A percentile compares a stretch with the other conserved stretches of the same genome.
Conservation (phyloP, 306 rosid genomes). For the Castanospermum australe region DNA sequence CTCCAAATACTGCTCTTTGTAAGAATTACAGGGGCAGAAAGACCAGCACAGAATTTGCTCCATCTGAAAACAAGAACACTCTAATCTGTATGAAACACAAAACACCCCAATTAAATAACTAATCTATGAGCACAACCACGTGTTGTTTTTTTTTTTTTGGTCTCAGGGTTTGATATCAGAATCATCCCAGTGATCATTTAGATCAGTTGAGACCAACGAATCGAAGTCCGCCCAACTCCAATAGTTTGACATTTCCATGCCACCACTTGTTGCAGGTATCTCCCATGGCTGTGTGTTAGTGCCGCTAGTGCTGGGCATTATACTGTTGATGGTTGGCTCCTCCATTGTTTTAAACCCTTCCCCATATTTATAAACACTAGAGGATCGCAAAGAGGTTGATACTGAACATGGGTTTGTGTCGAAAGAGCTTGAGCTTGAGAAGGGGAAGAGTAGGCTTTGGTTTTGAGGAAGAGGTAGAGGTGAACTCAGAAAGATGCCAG, state of each 20-base stretch:
- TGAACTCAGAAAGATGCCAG: conserved; percentile 33
- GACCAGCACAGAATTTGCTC: conserved; percentile 30
- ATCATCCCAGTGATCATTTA: conserved; percentile 77
- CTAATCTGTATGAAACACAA: conserved; percentile 28
- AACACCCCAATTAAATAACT: conserved; percentile 42
- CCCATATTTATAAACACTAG: conserved; percentile 43
- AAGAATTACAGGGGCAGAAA: conserved; percentile 30
- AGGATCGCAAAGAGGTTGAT: conserved; percentile 54
- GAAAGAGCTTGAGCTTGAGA: conserved; percentile 53
- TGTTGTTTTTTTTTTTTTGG: not conserved
- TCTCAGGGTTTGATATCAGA: conserved; percentile 71
- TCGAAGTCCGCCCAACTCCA: conserved; percentile 95
- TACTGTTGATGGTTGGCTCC: conserved; percentile 43
- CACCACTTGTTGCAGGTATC: conserved; percentile 36
- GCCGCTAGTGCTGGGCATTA: conserved; percentile 20
- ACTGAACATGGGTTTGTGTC: conserved; percentile 58
- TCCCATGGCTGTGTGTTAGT: conserved; percentile 61
- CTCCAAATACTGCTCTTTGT: conserved; percentile 50
- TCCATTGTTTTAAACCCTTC: conserved; percentile 48
- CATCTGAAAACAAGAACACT: conserved; percentile 44
- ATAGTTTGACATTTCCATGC: conserved; percentile 50
- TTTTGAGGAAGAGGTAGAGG: conserved; percentile 38
- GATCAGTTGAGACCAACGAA: conserved; percentile 78
- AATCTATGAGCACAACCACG: conserved; percentile 37
- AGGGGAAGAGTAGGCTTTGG: conserved; percentile 45